Conservation (phyloP, 2,329 filamentous ascomycete species). For the Phialophora verrucosa region DNA sequence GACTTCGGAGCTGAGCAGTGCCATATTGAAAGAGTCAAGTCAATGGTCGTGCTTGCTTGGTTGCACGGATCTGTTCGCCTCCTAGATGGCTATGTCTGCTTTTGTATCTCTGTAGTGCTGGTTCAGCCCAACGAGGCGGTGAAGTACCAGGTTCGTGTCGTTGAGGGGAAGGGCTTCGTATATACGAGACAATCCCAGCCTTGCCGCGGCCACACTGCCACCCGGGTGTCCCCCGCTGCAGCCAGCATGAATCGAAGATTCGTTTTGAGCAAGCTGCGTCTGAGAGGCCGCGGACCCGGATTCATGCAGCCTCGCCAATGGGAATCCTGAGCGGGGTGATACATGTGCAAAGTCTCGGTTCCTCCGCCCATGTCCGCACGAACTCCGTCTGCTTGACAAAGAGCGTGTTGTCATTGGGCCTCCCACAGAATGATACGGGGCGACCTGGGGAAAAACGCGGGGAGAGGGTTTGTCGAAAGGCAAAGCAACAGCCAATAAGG, state of each 20-base stretch:
- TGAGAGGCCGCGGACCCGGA: neutral
- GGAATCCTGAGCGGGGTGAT: neutral
- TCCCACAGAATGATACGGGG: neutral
- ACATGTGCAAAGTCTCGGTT: neutral
- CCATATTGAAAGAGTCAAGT: neutral
- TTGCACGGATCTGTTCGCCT: neutral
- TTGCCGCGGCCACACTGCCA: neutral
- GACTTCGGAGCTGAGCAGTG: slow-evolving; percentile 2
- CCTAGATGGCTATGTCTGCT: neutral
- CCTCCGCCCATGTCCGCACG: slow-evolving; percentile 17
- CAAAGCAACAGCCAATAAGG: neutral
- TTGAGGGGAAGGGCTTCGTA: slow-evolving; percentile 1
- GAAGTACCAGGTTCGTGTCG: slow-evolving; percentile 4
- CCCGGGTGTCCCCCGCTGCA: slow-evolving; percentile 20
- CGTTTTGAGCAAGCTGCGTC: slow-evolving; percentile 13
- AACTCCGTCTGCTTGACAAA: neutral
- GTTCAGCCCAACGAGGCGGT: slow-evolving; percentile 15
- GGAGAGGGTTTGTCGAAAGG: neutral
- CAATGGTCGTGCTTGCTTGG: neutral
- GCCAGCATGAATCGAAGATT: slow-evolving; percentile 12
- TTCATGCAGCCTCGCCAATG: slow-evolving; percentile 14
- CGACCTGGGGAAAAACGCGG: neutral
- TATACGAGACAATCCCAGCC: slow-evolving; percentile 3
- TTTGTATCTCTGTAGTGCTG: neutral
- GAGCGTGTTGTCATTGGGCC: neutral